phyloP scores from a whole-genome alignment of 345 rosid genomes.

The Arabidopsis suecica region DNA sequence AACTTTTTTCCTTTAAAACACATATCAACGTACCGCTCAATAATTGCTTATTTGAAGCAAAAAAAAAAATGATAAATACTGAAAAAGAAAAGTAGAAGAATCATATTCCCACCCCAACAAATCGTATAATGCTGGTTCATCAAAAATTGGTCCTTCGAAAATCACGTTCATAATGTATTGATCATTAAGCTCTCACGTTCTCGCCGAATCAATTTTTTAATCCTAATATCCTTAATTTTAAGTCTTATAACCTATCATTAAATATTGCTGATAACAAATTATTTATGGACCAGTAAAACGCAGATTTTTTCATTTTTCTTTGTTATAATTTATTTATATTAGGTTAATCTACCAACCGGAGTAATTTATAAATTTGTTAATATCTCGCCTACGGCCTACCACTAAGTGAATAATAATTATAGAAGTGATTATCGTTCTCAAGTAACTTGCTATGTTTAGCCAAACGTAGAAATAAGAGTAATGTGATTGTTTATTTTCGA shows the following conservation, averaged over 20 bases:
- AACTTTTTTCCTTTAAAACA: background rate
- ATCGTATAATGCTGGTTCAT: background rate
- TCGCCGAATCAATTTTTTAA: background rate
- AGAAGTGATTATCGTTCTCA: slow-evolving; percentile 5
- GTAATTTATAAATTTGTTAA: background rate
- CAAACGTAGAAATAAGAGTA: background rate
- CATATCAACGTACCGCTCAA: slow-evolving; percentile 3
- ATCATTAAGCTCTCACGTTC: background rate
- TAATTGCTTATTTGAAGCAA: background rate
- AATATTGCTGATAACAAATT: background rate
- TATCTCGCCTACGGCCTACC: slow-evolving; percentile 18
- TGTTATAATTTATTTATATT: background rate
- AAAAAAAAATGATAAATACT: background rate
- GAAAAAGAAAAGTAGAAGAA: slow-evolving; percentile 13
- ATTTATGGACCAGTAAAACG: background rate
- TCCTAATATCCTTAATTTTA: background rate
- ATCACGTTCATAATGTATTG: background rate
- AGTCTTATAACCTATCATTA: background rate
- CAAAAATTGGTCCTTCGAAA: slow-evolving; percentile 6
- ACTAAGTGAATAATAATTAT: background rate
- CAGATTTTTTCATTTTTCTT: background rate
- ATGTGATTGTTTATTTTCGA: background rate
- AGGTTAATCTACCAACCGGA: slow-evolving; percentile 7
- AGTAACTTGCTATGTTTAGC: slow-evolving; percentile 10
- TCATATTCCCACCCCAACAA: slow-evolving; percentile 26